Evolutionary conservation across 768 basidiomycete genomes (phyloP).

Genomic region (Termitomyces titanicus): DNA sequence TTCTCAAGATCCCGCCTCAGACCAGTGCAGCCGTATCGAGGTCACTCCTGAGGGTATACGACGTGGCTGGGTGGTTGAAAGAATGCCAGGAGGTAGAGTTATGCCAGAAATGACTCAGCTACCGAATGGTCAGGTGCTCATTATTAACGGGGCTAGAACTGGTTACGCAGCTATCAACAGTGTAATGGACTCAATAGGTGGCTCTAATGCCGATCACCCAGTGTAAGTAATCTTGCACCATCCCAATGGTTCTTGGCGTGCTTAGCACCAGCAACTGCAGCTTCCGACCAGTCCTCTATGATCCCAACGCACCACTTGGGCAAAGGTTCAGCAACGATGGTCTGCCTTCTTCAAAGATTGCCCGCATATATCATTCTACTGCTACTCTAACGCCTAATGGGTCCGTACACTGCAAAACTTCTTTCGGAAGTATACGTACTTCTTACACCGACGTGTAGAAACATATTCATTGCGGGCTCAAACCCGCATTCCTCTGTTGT

Average conservation of each 20-base stretch:
- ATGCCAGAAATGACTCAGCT: constrained; percentile 35
- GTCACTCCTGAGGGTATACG: constrained; percentile 38
- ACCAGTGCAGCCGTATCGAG: constrained; percentile 40
- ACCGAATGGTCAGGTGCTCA: constrained; percentile 37
- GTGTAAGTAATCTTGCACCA: constrained; percentile 17
- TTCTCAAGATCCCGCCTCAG: constrained; percentile 35
- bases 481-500: constrained; percentile 27
- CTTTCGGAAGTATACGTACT: background rate
- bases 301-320: constrained; percentile 39
- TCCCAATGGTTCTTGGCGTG: background rate
- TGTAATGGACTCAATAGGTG: constrained; percentile 21
- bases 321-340: constrained; percentile 43
- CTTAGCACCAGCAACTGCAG: constrained; percentile 25
- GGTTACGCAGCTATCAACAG: constrained; percentile 38
- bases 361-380: constrained; percentile 61
- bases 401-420: constrained; percentile 21
- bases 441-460: constrained; percentile 1
- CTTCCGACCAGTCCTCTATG: constrained; percentile 46
- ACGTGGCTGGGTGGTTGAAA: constrained; percentile 43
- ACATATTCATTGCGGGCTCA: constrained; percentile 34
- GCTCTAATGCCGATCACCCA: constrained; percentile 24
- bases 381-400: constrained; percentile 55
- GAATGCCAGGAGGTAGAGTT: constrained; percentile 35
- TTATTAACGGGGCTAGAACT: constrained; percentile 39
- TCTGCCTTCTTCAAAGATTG: constrained; percentile 37